phyloP scores from a whole-genome alignment of 768 basidiomycete genomes.

The Russula lepida region DNA sequence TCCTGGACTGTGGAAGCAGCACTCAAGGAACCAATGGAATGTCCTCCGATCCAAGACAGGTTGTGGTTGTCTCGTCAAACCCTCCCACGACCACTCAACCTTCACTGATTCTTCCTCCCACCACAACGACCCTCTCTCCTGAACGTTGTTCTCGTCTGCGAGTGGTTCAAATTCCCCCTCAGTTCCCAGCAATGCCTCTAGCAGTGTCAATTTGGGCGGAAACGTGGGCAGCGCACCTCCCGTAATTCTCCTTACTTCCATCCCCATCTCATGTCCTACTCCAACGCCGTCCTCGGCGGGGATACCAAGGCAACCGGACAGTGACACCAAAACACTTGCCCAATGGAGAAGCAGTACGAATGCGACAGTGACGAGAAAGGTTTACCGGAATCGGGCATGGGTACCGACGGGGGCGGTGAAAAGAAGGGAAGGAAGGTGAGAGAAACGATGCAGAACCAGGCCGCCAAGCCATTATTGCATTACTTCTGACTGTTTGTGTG shows the following conservation, averaged over 20 bases:
- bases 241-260: constrained; percentile 7
- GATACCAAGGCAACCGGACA: constrained; percentile 64
- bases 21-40: constrained; percentile 27
- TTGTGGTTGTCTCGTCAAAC: constrained; percentile 20
- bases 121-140: constrained; percentile 38
- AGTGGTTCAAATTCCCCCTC: too few species aligned
- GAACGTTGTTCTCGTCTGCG: constrained; percentile 10
- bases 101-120: constrained; percentile 26
- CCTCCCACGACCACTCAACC: constrained; percentile 23
- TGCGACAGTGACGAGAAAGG: constrained; percentile 45
- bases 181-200: constrained; percentile 20
- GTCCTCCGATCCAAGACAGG: constrained; percentile 24
- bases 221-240: not conserved
- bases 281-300: not conserved
- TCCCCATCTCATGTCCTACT: not conserved
- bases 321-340: constrained; percentile 48
- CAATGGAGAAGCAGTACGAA: constrained; percentile 32
- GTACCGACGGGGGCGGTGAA: constrained; percentile 26
- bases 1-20: too few species aligned
- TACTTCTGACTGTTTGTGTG: too few species aligned
- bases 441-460: too few species aligned
- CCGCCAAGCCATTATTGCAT: too few species aligned
- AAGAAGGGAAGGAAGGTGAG: constrained; percentile 34
- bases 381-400: constrained; percentile 20
- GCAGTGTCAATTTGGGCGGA: not conserved